Evolutionary conservation across 1,284 basidiomycete genomes (phyloP), one percentile per base, ranked within the genome.

Genomic region (Trichosporon sp.): DNA sequence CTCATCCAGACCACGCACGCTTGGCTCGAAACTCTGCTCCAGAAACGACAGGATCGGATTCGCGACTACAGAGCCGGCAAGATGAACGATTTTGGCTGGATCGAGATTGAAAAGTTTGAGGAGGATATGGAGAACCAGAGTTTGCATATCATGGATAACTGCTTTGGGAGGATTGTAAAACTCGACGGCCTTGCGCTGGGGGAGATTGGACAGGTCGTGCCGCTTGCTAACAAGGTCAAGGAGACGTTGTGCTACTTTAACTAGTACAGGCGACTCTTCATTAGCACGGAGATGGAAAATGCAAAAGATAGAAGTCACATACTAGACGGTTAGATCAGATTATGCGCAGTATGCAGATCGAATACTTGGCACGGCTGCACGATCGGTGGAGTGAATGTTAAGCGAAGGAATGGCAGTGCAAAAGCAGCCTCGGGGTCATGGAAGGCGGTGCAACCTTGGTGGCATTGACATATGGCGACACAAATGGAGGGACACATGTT

Each of bases 51-150:
- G 13, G 65, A 66, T 37, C 67, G 67, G 3, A 58, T 58, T 10
- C 63, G 63, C 21, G 65, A 63, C 60, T 68, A 57, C 54, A 61
- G 61, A 52, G 52, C 61, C 13, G 49, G 49, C 49, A 54, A 54
- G 25, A 54, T 54, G 49, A 29, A 54, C 49, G 49, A 54, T 27
- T 54, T 54, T 54, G 49, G 49, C 25, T 68, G 66, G 66, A 62
- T 58, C 34, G 66, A 68, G 57, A 44, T 49, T 9, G 63, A 65
- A 52, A 64, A 63, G 66, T 61, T 60, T 25, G 66, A 68, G 27
- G 61, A 68, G 58, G 49, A 60, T 11, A 62, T 62, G 9, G 66
- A 68, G 54, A 58, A 65, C 58, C 62, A 68, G 57, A 64, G 64
- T n/a, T 58, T 68, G 33, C 25, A 27, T 7, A 63, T 60, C 61